Evolutionary conservation across 1,284 basidiomycete species (phyloP), one percentile per base, ranked within the genome.

Genomic region (Cutaneotrichosporon sp.): DNA sequence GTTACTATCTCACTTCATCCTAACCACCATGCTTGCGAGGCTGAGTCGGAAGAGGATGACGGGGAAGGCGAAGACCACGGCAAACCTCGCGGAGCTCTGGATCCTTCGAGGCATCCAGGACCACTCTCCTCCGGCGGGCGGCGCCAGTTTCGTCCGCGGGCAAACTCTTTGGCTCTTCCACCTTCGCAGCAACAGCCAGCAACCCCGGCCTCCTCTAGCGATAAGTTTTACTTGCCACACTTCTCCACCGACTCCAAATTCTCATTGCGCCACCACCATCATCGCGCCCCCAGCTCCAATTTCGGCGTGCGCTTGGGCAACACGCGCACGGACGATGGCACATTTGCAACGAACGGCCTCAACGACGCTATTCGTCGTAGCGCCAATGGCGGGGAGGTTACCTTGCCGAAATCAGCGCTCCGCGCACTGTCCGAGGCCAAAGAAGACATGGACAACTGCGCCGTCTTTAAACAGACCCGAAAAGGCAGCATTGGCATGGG

Each of bases 401-500:
- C 68, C 13, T 55, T 76, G 10, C 69, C 71, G 0, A 59, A 62
- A 36, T 66, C 72, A 36, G 73, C 74, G 1, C 54, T 73, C 12
- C 56, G 68, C 13, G 70, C 71, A 1, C 55, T 76, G 10, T 67
- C 48, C 18, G 68, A 76, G 51, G 73, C 69, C 15, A 72, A 73
- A 52, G 69, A 68, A 46, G 66, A 63, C 54, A 50, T 68, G 42
- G 63, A 65, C 30, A 38, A 57, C 17, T 49, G 62, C 18, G 54
- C 59, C n/a, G 35, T 49, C 22, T 62, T 62, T 17, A 75, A 76
- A 54, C 66, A 69, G 22, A 74, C 72, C 8, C 59, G 75, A 37
- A 76, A 76, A 58, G 74, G 70, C 38, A 72, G 69, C 56, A 69
- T 76, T 39, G 75, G 74, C 3, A 71, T 76, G 69, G 75, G 75